phyloP scores from a whole-genome alignment of 2,329 filamentous ascomycete species.

The Aurifilum marmelostoma region DNA sequence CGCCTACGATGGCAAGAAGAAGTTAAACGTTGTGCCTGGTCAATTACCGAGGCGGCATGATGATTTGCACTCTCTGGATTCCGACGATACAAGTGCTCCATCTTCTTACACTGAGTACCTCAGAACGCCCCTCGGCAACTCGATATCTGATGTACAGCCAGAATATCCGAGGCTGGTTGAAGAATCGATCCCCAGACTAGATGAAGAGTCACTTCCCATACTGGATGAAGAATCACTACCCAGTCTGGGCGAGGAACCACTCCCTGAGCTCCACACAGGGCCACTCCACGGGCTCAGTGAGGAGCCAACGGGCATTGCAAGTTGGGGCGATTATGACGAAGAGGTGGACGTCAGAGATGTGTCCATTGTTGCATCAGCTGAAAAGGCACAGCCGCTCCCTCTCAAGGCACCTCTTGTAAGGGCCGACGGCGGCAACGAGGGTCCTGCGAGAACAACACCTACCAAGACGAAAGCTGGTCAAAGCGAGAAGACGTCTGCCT shows the following conservation, averaged over 20 bases:
- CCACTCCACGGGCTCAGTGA: background rate
- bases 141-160: background rate
- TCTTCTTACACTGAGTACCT: background rate
- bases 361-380: background rate
- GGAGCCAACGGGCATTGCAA: background rate
- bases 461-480: conserved; percentile 4
- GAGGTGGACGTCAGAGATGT: background rate
- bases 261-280: too few species aligned
- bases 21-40: background rate
- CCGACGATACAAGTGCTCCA: background rate
- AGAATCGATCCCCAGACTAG: background rate
- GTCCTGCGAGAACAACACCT: background rate
- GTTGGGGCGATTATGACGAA: background rate
- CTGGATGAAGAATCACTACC: too few species aligned
- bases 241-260: background rate
- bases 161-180: background rate
- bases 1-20: background rate
- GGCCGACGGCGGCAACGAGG: background rate
- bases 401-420: background rate
- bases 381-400: background rate
- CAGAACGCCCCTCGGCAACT: background rate
- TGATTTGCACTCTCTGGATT: background rate
- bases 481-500: conserved; percentile 7
- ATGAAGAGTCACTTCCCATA: background rate
- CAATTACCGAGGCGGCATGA: background rate